Evolutionary conservation across 805 yeast species (phyloP).

Genomic region (Ogataea philodendri): DNA sequence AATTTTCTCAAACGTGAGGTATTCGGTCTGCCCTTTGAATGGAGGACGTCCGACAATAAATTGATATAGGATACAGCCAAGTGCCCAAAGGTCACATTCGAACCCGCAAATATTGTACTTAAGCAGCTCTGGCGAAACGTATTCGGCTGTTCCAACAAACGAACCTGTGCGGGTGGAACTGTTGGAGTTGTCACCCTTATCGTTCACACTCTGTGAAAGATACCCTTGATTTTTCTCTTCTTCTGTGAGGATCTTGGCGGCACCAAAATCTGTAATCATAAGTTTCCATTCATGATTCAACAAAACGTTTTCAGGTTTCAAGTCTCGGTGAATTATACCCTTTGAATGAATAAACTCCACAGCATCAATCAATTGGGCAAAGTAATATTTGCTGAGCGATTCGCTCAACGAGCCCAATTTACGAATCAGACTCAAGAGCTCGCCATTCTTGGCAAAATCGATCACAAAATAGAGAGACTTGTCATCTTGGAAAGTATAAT

Average conservation of each 20-base stretch:
- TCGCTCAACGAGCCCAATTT: conserved; percentile 77
- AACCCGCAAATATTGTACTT: conserved; percentile 77
- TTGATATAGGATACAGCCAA: conserved; percentile 86
- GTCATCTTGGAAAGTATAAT: conserved; percentile 94
- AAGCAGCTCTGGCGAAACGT: conserved; percentile 89
- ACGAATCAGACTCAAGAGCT: conserved; percentile 74
- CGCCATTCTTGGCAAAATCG: conserved; percentile 96
- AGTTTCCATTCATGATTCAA: conserved; percentile 82
- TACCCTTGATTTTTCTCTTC: conserved; percentile 32
- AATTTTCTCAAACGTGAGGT: conserved; percentile 84
- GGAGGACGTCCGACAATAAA: conserved; percentile 84
- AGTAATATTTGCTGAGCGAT: conserved; percentile 71
- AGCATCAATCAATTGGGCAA: conserved; percentile 86
- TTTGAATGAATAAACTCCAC: conserved; percentile 82
- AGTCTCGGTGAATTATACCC: conserved; percentile 90
- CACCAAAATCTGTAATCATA: conserved; percentile 96
- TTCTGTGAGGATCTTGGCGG: conserved; percentile 76
- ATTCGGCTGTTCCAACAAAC: conserved; percentile 97
- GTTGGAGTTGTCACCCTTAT: conserved; percentile 22
- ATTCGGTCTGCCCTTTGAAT: conserved; percentile 82
- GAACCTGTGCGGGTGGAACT: conserved; percentile 55
- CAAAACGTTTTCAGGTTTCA: conserved; percentile 91
- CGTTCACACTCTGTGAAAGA: conserved; percentile 17
- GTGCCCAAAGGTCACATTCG: conserved; percentile 89
- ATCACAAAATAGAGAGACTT: conserved; percentile 84